Evolutionary conservation across 2,329 filamentous ascomycete genomes (phyloP).

Genomic region (Coniochaeta sp.): DNA sequence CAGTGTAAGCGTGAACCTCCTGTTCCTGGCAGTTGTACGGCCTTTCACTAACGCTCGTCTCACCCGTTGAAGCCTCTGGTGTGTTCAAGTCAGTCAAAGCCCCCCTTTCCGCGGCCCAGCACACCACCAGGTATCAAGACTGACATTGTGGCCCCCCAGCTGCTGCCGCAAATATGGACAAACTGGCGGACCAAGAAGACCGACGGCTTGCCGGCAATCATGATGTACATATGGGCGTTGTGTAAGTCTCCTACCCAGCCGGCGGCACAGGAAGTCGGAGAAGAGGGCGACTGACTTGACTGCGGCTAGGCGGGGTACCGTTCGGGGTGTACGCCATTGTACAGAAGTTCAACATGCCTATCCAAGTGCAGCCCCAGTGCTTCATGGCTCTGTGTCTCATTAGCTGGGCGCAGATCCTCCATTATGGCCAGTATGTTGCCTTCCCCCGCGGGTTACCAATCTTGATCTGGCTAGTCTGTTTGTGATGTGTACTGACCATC

Average conservation of each 20-base stretch:
- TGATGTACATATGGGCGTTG: conserved; percentile 58
- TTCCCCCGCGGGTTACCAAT: not conserved
- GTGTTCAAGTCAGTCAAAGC: conserved; percentile 27
- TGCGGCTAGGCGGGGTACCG: conserved; percentile 25
- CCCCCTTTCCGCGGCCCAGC: not conserved
- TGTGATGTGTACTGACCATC: conserved; percentile 1
- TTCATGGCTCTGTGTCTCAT: conserved; percentile 30
- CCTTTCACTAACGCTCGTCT: not conserved
- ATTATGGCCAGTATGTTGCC: conserved; percentile 11
- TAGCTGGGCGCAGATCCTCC: conserved; percentile 29
- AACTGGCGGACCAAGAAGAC: conserved; percentile 55
- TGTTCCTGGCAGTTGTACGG: not conserved
- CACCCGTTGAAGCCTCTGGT: conserved; percentile 25
- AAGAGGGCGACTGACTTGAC: not conserved
- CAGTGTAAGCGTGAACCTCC: not conserved
- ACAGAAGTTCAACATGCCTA: conserved; percentile 33
- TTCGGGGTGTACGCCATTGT: conserved; percentile 30
- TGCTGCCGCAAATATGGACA: conserved; percentile 43
- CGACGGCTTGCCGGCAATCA: conserved; percentile 49
- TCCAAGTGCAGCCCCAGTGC: conserved; percentile 33
- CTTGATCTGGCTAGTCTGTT: too few species aligned
- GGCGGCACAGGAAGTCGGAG: not conserved
- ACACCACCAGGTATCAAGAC: not conserved
- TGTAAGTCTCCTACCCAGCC: conserved; percentile 26
- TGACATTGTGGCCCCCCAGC: conserved; percentile 10